Evolutionary conservation across 2,329 filamentous ascomycete species (phyloP).

Genomic region (Xylariales sp.): DNA sequence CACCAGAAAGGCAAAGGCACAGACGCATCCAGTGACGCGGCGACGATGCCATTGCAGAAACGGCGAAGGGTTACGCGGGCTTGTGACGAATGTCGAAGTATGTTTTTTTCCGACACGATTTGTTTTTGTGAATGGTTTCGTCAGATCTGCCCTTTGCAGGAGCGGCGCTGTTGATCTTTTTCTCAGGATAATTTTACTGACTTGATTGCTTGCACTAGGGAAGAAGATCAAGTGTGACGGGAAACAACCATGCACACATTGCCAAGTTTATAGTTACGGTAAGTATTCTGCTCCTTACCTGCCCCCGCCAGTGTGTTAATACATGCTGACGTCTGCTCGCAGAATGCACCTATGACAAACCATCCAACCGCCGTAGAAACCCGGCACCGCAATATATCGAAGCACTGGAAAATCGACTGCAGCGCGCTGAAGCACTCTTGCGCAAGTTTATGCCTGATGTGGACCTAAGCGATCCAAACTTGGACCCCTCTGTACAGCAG

Average conservation of each 20-base stretch:
- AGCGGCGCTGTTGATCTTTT: no score
- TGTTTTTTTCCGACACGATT: slow-evolving; percentile 28
- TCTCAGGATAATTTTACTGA: no score
- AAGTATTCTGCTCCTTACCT: slow-evolving; percentile 24
- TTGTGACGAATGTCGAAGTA: slow-evolving; percentile 51
- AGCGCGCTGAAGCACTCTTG: slow-evolving; percentile 76
- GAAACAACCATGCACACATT: slow-evolving; percentile 89
- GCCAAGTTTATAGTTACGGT: slow-evolving; percentile 98
- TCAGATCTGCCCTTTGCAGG: neutral
- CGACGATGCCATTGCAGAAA: slow-evolving; percentile 65
- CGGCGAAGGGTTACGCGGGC: slow-evolving; percentile 73
- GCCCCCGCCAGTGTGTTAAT: neutral
- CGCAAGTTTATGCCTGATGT: slow-evolving; percentile 78
- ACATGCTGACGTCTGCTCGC: neutral
- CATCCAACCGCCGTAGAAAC: slow-evolving; percentile 85
- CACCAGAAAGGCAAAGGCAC: slow-evolving; percentile 14
- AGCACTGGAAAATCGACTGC: slow-evolving; percentile 75
- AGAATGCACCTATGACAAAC: slow-evolving; percentile 96
- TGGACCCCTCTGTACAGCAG: slow-evolving; percentile 73
- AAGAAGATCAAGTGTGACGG: slow-evolving; percentile 89
- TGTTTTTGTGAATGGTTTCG: slow-evolving; percentile 5
- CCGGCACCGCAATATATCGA: slow-evolving; percentile 92
- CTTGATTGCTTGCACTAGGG: no score
- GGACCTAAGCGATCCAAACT: slow-evolving; percentile 77
- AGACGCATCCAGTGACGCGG: slow-evolving; percentile 25